These are phyloP conservation scores for Solanum chiquidenum DNA, from an alignment of 257 asterid genomes.

Conservation along the genomic window DNA sequence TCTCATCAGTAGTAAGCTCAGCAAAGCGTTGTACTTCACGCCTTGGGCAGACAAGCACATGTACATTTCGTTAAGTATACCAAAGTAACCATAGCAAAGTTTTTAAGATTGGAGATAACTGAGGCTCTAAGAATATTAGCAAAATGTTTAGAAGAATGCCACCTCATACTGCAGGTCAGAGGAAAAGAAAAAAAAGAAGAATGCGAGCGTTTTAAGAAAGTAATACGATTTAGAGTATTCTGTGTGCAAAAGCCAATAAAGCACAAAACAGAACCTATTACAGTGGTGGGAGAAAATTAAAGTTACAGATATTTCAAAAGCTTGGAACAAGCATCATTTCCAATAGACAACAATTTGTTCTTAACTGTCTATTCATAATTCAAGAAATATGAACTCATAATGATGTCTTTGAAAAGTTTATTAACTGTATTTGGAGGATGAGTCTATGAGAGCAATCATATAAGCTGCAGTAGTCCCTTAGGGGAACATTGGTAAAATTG, in stretches of 20 bases:
- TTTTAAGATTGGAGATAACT: background rate
- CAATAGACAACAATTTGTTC: background rate
- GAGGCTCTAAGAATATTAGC: background rate
- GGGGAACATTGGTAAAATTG: background rate
- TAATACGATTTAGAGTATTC: background rate
- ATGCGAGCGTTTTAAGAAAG: background rate
- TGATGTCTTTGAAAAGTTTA: background rate
- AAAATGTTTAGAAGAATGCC: background rate
- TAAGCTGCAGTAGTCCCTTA: background rate
- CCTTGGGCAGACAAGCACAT: conserved; percentile 90
- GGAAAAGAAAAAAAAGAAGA: background rate
- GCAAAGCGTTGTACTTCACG: conserved; percentile 71
- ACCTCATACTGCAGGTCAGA: background rate
- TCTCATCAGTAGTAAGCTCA: conserved; percentile 80
- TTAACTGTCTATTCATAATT: background rate
- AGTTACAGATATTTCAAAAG: background rate
- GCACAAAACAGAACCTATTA: background rate
- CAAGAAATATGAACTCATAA: background rate
- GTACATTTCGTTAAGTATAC: conserved; percentile 56
- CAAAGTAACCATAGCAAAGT: conserved; percentile 2
- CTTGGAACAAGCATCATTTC: background rate
- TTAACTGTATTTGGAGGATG: background rate
- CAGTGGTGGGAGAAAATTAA: background rate
- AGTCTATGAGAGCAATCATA: background rate
- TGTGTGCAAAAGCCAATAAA: background rate